Conservation (phyloP, 2,329 filamentous ascomycete species). For the Periconia sp. region DNA sequence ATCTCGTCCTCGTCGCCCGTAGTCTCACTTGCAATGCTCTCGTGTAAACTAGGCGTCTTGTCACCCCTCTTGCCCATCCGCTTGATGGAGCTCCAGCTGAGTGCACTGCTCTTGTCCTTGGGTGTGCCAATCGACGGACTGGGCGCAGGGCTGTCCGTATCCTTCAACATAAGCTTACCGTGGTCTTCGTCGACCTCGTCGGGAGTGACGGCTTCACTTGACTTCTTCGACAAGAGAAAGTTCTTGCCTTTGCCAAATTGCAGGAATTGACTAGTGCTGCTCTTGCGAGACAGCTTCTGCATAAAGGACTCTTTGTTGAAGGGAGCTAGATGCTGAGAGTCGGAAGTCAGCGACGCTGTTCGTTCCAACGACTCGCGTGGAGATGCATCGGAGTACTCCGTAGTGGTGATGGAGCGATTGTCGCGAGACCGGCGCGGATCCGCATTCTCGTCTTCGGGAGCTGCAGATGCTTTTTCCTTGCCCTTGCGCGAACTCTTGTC, state of each 20-base stretch:
- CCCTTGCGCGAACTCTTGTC: constrained; percentile 39
- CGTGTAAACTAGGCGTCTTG: constrained; percentile 51
- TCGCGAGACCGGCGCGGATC: constrained; percentile 46
- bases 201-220: constrained; percentile 37
- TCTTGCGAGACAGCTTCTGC: constrained; percentile 53
- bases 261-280: constrained; percentile 49
- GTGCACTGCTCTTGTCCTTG: constrained; percentile 41
- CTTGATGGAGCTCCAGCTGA: constrained; percentile 50
- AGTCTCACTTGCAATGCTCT: constrained; percentile 47
- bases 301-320: constrained; percentile 51
- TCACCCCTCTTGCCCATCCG: constrained; percentile 45
- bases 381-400: constrained; percentile 35
- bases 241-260: constrained; percentile 42
- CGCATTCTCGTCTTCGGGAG: constrained; percentile 29
- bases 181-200: constrained; percentile 45
- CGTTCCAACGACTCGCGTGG: constrained; percentile 46
- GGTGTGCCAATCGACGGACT: constrained; percentile 42
- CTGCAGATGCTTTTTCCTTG: constrained; percentile 33
- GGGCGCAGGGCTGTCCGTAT: constrained; percentile 28
- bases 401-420: constrained; percentile 47
- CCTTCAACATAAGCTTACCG: constrained; percentile 24
- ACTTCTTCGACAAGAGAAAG: constrained; percentile 35
- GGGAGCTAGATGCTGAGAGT: constrained; percentile 34
- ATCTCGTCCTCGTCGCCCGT: constrained; percentile 42
- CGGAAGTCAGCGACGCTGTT: constrained; percentile 41